Evolutionary conservation across 257 asterid species (phyloP), one percentile per base, ranked within the genome.

Genomic region (Plantago elongata): DNA sequence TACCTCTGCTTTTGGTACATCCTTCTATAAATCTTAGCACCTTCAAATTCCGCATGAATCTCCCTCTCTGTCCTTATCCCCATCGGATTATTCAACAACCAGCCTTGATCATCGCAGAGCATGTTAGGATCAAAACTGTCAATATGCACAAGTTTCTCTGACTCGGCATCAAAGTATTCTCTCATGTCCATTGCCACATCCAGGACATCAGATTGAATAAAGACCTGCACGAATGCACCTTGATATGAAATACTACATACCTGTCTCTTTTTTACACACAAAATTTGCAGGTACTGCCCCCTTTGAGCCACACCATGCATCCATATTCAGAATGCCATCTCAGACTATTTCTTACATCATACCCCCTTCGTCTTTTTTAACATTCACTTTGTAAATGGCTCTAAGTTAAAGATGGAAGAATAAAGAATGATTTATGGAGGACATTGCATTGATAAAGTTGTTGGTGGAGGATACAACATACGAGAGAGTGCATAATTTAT

Each of bases 101-200:
- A 92, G 11, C 98, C 97, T 42, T 84, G 93, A 16, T 54, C 15
- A 65, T 86, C 88, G 44, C 87, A 86, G 2, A 40, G 68, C 69
- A 82, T 56, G 65, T 60, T 63, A 64, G 78, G 73, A 46, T 81
- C 60, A 40, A 78, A 51, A 4, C 18, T 49, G 74, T 81, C 82
- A 17, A 84, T 70, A 57, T 83, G 95, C 14, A 79, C 73, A 15
- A 92, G 82, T 71, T 75, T 79, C 42, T 79, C 75, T 13, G 78
- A 52, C 69, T 75, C 77, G 4, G 78, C 81, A 48, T 92, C 96
- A 64, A 92, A 89, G 58, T 80, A 66, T 45, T 73, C 64, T 78
- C 97, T 89, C 98, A 86, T 88, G 79, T 84, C 88, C 27, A 75
- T 66, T 38, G 98, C 98, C 77, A 86, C 97, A 30, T 84, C 95